Evolutionary conservation across 2,329 filamentous ascomycete species (phyloP), one percentile per base, ranked within the genome.

Genomic region (Neophaeococcomyces mojaviensis): DNA sequence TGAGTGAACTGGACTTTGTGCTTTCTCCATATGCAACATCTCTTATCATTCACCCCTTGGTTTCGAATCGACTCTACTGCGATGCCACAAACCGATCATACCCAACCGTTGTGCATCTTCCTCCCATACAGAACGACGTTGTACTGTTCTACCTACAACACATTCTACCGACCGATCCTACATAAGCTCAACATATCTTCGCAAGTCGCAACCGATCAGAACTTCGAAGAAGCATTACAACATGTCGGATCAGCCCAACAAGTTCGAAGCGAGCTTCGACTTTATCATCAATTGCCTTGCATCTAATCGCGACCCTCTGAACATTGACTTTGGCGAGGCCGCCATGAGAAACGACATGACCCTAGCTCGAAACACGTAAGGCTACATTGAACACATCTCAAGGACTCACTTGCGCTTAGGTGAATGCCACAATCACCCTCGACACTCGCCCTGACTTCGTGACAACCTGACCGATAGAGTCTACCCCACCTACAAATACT

Each of bases 321-420:
- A 44, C 20, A 44, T 44, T 32, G 32, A 44, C 33, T 44, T 36
- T 13, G 32, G 37, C 30, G 32, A 34, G n/a, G 32, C 32, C 15
- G 41, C 41, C n/a, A 15, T 15, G 30, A 37, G 28, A 15, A 36
- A 8, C 16, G 20, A 20, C 2, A 36, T 37, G 20, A 44, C 32
- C 19, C 41, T 26, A 18, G 31, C 41, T 28, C 18, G 41, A n/a
- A 44, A 44, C 33, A 36, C 32, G 41, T 44, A 20, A 44, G 41
- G 16, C 9, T 16, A 22, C 13, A 20, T n/a, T 4, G 4, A 35
- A 28, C 18, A 9, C n/a, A 41, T 5, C 22, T 40, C 19, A 22
- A 24, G 38, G 6, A n/a, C 38, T 40, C 38, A 28, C 24, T 28
- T 28, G 5, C 24, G 24, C 24, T 28, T 28, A 10, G 10, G 24